A percentile compares a stretch with the other conserved stretches of the same genome.
phyloP scores from a whole-genome alignment of 169 alveolate species.

The Cystoisospora suis region DNA sequence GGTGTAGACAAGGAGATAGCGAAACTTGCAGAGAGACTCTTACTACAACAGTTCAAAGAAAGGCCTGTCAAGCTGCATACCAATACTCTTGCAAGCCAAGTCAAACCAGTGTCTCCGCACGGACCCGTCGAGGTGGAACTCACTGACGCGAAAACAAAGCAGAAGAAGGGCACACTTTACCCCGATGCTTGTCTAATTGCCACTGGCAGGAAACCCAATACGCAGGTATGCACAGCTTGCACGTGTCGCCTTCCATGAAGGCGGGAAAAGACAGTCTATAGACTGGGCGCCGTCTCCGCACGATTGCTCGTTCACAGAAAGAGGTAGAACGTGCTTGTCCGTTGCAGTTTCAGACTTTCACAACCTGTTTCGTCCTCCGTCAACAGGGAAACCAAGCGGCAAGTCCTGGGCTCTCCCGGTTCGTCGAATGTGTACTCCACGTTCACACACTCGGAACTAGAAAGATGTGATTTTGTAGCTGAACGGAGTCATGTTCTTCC shows the following conservation, averaged over 20 bases:
- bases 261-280: no score
- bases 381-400: no score
- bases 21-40: conserved; percentile 61
- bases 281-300: no score
- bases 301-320: no score
- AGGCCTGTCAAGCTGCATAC: conserved; percentile 15
- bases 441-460: no score
- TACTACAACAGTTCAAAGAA: conserved; percentile 34
- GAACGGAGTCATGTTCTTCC: no score
- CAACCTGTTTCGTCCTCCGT: no score
- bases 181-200: conserved; percentile 81
- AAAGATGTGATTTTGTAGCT: no score
- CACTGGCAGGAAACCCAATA: conserved; percentile 79
- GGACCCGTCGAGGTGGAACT: conserved; percentile 11
- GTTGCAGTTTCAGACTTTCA: no score
- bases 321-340: no score
- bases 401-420: no score
- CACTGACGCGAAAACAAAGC: conserved; percentile 31
- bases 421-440: no score
- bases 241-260: not conserved
- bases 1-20: conserved; percentile 70
- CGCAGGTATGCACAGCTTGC: conserved; percentile 51
- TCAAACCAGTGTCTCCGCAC: not conserved
- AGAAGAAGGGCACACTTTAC: conserved; percentile 39
- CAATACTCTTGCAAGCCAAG: conserved; percentile 17